phyloP scores from a whole-genome alignment of 2,329 filamentous ascomycete species.

The Bertia moriformis region DNA sequence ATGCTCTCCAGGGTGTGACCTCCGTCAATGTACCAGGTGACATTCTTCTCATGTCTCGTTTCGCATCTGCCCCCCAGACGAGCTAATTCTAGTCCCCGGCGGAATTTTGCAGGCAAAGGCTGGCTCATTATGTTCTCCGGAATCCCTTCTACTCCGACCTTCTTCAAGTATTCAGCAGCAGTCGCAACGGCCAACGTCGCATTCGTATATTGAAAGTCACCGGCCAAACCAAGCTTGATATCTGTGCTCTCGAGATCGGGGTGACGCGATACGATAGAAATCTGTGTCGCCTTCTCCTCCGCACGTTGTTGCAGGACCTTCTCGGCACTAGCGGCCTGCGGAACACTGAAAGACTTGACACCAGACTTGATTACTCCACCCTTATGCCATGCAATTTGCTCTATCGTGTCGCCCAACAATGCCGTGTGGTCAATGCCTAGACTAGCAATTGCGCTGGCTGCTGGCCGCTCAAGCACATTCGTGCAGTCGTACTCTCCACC shows the following conservation, averaged over 20 bases:
- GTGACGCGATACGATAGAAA: background rate
- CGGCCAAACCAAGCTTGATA: background rate
- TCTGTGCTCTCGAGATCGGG: background rate
- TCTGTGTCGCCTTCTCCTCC: background rate
- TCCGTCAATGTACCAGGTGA: slow-evolving; percentile 73
- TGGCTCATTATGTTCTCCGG: background rate
- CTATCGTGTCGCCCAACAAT: slow-evolving; percentile 65
- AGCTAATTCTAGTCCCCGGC: slow-evolving; percentile 50
- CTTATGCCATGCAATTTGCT: slow-evolving; percentile 82
- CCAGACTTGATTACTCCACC: slow-evolving; percentile 68
- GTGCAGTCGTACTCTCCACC: slow-evolving; percentile 89
- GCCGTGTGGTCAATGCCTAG: slow-evolving; percentile 74
- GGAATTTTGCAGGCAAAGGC: slow-evolving; percentile 39
- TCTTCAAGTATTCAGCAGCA: background rate
- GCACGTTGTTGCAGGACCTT: background rate
- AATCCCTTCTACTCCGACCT: background rate
- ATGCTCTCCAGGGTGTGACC: slow-evolving; percentile 81
- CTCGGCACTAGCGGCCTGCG: slow-evolving; percentile 33
- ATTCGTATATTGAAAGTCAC: slow-evolving; percentile 1
- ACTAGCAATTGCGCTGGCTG: slow-evolving; percentile 61
- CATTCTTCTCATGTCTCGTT: slow-evolving; percentile 28
- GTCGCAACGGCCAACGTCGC: background rate
- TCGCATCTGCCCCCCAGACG: slow-evolving; percentile 68
- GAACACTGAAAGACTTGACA: slow-evolving; percentile 45
- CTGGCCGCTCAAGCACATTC: slow-evolving; percentile 63